Evolutionary conservation across 495 filamentous ascomycete species (phyloP), one percentile per base, ranked within the genome.

Genomic region (Neurospora intermedia): DNA sequence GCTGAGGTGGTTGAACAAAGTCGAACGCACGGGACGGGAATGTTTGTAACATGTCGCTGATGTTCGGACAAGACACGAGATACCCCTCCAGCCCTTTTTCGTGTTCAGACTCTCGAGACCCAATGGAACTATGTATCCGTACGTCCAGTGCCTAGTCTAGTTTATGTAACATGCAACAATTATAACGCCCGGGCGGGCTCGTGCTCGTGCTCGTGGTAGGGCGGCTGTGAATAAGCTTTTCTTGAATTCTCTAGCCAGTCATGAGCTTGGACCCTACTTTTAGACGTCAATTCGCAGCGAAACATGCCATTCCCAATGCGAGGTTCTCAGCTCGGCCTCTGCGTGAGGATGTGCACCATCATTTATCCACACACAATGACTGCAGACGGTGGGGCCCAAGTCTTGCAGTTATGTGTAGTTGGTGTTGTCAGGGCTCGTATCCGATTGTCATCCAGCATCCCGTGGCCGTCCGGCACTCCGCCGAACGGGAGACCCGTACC

Each of bases 361-460:
- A 48, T 23, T n/a, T 2, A 54, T 54, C 46, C 46, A 59, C 20
- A 23, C 48, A 59, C 48, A 35, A 35, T 62, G 54, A 62, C 54
- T 15, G 54, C 54, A 31, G 16, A 16, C 31, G 23, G 54, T 31
- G 54, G 54, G 4, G 54, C 54, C 54, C 31, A 62, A 62, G 23
- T 9, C 54, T 16, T 62, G 2, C 46, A 54, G 27, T 62, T 38
- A 38, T 6, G 27, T 38, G 27, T 38, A 38, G 35, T 38, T 38
- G 35, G 4, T 62, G 54, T 35, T 59, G 48, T 59, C 20, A 45
- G 69, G 69, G 71, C 75, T 78, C 76, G 76, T 78, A 78, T 78
- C 76, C 70, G 70, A 72, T 69, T 35, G 23, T 54, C 69, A 43
- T 71, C 62, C 66, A 73, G 70, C 69, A 74, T 66, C 35, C 54